Evolutionary conservation across 169 alveolate species (phyloP), one percentile per base, ranked within the genome.

Genomic region (Plasmodium vivax): DNA sequence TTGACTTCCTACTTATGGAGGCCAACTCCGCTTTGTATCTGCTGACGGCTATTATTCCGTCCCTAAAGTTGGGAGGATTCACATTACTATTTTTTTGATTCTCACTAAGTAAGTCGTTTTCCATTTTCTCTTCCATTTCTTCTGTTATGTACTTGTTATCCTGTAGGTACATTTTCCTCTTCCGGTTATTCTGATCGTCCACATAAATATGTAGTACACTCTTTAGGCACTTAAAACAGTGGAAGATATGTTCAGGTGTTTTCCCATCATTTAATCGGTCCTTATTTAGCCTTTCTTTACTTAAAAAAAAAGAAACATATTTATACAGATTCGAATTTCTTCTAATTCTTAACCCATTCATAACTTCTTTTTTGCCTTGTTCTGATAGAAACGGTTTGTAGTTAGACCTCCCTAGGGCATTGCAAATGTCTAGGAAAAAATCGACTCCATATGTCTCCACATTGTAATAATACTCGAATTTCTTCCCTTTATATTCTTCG

Each of bases 301-400:
- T 75, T 82, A 92, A 92, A 92, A 82, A 92, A 82, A 92, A 92
- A 43, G 95, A 92, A 41, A 92, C 95, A 82, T 82, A 92, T 58
- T 82, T 92, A 92, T 92, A 92, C 75, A 92, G 82, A 73, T 92
- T 92, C 1, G 95, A 92, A 92, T 82, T 82, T 82, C 92, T 81
- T 82, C 95, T 47, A 54, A 92, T 41, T 92, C 85, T 81, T 74
- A 92, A 92, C 47, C 95, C 95, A 38, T 74, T 81, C 68, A 92
- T 62, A 56, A 92, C 38, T 92, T 92, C 95, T 8, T 58, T 81
- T 82, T 92, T 92, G 7, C 95, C 95, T 92, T 92, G 85, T 82
- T 92, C 95, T 47, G 87, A 43, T 82, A 92, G 83, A 82, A 82
- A 92, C 2, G 75, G 92, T 71, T 92, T 92, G 77, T 92, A 92